Conservation (phyloP, 306 rosid genomes). For the Quercus rubra region DNA sequence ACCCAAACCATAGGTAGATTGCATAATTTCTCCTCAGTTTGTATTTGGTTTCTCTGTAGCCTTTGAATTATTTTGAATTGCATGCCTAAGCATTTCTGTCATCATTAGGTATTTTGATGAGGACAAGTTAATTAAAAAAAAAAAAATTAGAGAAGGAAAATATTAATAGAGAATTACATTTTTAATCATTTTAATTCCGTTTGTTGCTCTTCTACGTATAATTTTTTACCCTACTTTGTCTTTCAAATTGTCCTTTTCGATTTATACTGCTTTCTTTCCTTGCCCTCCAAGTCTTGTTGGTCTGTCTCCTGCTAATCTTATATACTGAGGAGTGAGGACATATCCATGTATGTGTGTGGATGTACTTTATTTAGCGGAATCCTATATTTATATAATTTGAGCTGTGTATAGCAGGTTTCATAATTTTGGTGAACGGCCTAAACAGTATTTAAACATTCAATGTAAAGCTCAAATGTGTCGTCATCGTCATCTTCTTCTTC, state of each 20-base stretch:
- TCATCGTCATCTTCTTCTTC: slow-evolving; percentile 10
- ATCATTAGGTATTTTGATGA: too few relatives aligned
- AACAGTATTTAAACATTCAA: not conserved
- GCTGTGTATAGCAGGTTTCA: slow-evolving; percentile 22
- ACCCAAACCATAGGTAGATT: too few relatives aligned
- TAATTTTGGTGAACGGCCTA: not conserved
- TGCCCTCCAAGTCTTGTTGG: slow-evolving; percentile 32
- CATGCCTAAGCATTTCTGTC: too few relatives aligned
- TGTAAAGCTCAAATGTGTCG: slow-evolving; percentile 32
- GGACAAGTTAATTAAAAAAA: not conserved
- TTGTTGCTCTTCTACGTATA: not conserved
- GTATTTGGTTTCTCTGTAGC: too few relatives aligned
- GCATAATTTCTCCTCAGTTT: too few relatives aligned
- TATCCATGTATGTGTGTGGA: not conserved
- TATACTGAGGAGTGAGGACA: not conserved
- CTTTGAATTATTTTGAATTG: too few relatives aligned
- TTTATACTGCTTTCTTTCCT: slow-evolving; percentile 13
- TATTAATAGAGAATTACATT: not conserved
- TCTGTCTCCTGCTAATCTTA: not conserved
- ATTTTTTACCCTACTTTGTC: not conserved
- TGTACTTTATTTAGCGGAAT: not conserved
- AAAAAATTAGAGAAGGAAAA: not conserved
- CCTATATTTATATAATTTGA: not conserved
- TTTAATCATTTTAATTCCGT: not conserved
- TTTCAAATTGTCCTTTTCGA: not conserved